Percentiles rank a stretch among this genome's conserved stretches.
Evolutionary conservation across 805 yeast species (phyloP).

Genomic region (Kazachstania taianensis): DNA sequence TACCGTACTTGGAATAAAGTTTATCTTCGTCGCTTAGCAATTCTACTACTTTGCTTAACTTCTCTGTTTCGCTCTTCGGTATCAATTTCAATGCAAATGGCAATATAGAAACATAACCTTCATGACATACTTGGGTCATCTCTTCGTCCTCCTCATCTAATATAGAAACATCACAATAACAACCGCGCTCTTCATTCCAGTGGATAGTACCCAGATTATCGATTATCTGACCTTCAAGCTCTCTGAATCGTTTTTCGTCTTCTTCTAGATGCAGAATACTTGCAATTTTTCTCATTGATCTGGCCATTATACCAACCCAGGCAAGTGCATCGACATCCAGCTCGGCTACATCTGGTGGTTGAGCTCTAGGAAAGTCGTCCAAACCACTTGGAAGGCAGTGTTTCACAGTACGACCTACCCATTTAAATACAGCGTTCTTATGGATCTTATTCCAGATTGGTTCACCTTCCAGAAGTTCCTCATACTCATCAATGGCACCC

Average conservation of each 20-base stretch:
- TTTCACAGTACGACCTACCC: slow-evolving; percentile 83
- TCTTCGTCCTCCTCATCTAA: slow-evolving; percentile 46
- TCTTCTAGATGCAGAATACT: slow-evolving; percentile 44
- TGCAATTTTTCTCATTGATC: slow-evolving; percentile 69
- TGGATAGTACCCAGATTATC: slow-evolving; percentile 63
- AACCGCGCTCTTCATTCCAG: slow-evolving; percentile 59
- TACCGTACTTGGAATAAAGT: slow-evolving; percentile 69
- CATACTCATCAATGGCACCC: slow-evolving; percentile 67
- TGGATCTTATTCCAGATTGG: slow-evolving; percentile 33
- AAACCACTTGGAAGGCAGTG: slow-evolving; percentile 90
- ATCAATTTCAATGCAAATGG: slow-evolving; percentile 73
- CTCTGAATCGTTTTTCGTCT: slow-evolving; percentile 46
- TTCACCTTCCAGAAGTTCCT: slow-evolving; percentile 24
- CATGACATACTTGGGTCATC: slow-evolving; percentile 55
- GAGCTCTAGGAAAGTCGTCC: slow-evolving; percentile 89
- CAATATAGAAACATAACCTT: slow-evolving; percentile 78
- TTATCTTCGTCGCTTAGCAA: slow-evolving; percentile 58
- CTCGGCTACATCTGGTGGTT: slow-evolving; percentile 76
- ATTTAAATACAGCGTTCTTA: slow-evolving; percentile 61
- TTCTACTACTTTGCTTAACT: slow-evolving; percentile 44
- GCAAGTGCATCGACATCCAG: slow-evolving; percentile 79
- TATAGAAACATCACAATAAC: slow-evolving; percentile 78
- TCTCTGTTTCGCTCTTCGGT: slow-evolving; percentile 35
- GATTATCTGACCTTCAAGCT: slow-evolving; percentile 46
- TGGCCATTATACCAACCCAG: slow-evolving; percentile 92